Conservation (phyloP, 441 rosid species). For the Croton laevigatus region DNA sequence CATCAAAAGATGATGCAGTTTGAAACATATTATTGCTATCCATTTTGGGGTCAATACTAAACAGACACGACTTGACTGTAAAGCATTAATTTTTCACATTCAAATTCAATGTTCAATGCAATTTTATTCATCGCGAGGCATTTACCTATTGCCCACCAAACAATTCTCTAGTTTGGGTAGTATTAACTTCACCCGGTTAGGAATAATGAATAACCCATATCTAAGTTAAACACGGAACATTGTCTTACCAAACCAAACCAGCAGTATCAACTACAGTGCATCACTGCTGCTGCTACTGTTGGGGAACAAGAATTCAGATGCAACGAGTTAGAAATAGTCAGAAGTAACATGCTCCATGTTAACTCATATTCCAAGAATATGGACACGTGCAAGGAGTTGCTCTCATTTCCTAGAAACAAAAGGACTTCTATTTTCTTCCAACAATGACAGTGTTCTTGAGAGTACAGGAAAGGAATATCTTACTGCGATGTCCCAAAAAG, state of each 20-base stretch:
- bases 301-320: background rate
- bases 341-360: background rate
- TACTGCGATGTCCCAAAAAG: conserved; percentile 15
- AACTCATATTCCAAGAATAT: background rate
- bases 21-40: too few relatives aligned
- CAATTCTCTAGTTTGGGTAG: too few relatives aligned
- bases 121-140: too few relatives aligned
- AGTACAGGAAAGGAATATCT: conserved; percentile 15
- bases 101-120: too few relatives aligned
- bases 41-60: too few relatives aligned
- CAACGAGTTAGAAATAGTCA: background rate
- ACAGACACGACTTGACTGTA: too few relatives aligned
- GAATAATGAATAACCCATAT: background rate
- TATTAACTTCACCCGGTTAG: too few relatives aligned
- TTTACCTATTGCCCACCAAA: too few relatives aligned
- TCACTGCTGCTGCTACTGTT: background rate
- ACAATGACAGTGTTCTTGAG: background rate
- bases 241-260: background rate
- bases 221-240: background rate
- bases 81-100: too few relatives aligned
- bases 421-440: conserved; percentile 9
- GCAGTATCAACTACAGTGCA: too few relatives aligned
- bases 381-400: conserved; percentile 8
- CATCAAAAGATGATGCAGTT: too few relatives aligned
- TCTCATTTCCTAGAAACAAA: conserved; percentile 1